These are phyloP conservation scores for Starmera pachycereana DNA, from an alignment of 805 yeast genomes.

Conservation along the genomic window DNA sequence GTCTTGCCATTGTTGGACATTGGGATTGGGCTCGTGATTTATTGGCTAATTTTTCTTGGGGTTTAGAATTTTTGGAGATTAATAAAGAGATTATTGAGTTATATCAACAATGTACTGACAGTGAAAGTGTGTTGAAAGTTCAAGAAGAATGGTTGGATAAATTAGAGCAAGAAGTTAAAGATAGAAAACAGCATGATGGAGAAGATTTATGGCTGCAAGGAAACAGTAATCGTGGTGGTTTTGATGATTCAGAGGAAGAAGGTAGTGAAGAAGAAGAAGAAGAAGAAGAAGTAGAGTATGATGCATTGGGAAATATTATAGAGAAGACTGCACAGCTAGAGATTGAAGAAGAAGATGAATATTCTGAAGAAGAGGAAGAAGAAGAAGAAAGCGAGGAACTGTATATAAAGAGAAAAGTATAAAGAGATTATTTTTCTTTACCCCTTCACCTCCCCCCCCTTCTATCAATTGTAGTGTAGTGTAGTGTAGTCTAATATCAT, in stretches of 20 bases:
- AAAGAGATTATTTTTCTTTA: too few species aligned
- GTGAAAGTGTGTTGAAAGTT: conserved; percentile 59
- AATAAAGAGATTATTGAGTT: conserved; percentile 68
- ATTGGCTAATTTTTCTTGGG: conserved; percentile 84
- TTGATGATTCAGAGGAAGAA: conserved; percentile 13
- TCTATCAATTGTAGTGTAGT: too few species aligned
- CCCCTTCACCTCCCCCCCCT: too few species aligned
- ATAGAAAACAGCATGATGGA: conserved; percentile 42
- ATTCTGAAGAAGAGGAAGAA: conserved; percentile 4
- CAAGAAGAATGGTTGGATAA: conserved; percentile 66
- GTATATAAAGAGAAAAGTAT: too few species aligned
- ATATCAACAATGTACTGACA: conserved; percentile 74
- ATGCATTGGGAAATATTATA: conserved; percentile 11
- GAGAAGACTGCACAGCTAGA: conserved; percentile 1
- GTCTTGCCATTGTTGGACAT: conserved; percentile 89
- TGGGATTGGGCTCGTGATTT: conserved; percentile 79
- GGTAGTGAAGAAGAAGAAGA: conserved; percentile 18
- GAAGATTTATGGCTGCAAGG: conserved; percentile 75
- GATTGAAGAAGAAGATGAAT: conserved; percentile 5
- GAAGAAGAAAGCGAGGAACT: conserved; percentile 11
- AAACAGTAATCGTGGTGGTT: conserved; percentile 48
- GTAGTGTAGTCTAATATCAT: too few species aligned
- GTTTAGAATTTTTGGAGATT: conserved; percentile 73
- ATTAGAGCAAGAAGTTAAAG: conserved; percentile 55
- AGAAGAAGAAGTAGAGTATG: conserved; percentile 13